phyloP scores from a whole-genome alignment of 106 monocot species.

The Hemerocallis citrina region DNA sequence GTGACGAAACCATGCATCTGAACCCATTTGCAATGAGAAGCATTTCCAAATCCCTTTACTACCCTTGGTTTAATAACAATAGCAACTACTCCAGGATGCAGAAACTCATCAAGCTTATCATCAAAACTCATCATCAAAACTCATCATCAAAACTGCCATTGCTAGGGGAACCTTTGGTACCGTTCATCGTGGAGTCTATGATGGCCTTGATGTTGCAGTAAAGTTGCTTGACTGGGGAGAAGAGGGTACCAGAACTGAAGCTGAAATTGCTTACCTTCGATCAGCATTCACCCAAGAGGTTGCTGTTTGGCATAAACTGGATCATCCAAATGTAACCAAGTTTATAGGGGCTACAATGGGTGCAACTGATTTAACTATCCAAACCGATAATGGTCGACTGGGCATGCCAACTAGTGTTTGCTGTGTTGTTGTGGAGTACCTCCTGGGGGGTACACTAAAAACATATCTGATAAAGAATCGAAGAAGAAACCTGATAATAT shows the following conservation, averaged over 20 bases:
- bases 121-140: no score
- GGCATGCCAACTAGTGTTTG: conserved; percentile 73
- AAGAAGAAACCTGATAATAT: conserved; percentile 76
- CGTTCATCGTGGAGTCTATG: conserved; percentile 84
- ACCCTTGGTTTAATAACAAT: no score
- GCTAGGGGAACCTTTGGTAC: conserved; percentile 87
- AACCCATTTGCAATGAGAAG: no score
- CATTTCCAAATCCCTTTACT: no score
- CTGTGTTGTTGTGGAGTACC: conserved; percentile 91
- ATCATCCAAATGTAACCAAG: conserved; percentile 99
- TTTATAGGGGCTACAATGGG: conserved; percentile 87
- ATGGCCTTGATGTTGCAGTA: conserved; percentile 79
- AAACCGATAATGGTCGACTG: conserved; percentile 66
- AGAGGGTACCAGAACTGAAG: conserved; percentile 76
- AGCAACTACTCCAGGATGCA: no score
- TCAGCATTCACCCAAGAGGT: conserved; percentile 83
- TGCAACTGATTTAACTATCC: conserved; percentile 58
- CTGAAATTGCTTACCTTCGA: conserved; percentile 65
- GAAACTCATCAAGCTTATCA: no score
- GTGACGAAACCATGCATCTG: no score
- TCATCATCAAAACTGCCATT: conserved; percentile 67
- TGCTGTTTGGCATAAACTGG: conserved; percentile 93
- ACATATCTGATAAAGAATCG: conserved; percentile 75
- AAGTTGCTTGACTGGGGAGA: conserved; percentile 98
- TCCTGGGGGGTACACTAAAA: conserved; percentile 80